These are phyloP conservation scores for Penicillium parvum DNA, from an alignment of 495 filamentous ascomycete species.

Conservation along the genomic window DNA sequence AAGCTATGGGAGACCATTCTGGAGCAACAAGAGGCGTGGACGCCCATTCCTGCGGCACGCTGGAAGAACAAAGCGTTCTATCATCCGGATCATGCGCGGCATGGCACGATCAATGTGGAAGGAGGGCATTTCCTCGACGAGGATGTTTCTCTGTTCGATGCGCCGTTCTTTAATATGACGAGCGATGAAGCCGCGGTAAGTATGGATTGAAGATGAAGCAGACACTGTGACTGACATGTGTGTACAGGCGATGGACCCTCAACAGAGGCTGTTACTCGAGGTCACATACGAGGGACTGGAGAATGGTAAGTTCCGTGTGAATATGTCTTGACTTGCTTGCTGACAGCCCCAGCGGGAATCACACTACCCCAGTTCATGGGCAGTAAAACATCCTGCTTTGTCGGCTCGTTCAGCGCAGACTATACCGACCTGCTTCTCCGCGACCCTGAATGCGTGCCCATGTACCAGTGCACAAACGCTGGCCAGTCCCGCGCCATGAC, in stretches of 20 bases:
- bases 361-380: conserved; percentile 33
- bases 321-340: background rate
- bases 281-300: conserved; percentile 58
- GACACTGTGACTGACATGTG: background rate
- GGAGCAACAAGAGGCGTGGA: conserved; percentile 47
- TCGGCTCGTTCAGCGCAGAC: conserved; percentile 33
- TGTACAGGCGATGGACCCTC: conserved; percentile 41
- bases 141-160: conserved; percentile 54
- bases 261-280: conserved; percentile 54
- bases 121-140: conserved; percentile 47
- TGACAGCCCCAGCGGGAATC: conserved; percentile 21
- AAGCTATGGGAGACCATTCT: conserved; percentile 54
- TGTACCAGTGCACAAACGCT: conserved; percentile 33
- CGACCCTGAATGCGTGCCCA: conserved; percentile 26
- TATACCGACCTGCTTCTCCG: conserved; percentile 29
- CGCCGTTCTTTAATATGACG: conserved; percentile 54
- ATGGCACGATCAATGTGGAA: conserved; percentile 25
- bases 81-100: conserved; percentile 44
- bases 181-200: conserved; percentile 49
- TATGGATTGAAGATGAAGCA: background rate
- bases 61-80: conserved; percentile 53
- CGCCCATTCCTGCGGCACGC: conserved; percentile 41
- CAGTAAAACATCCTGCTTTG: conserved; percentile 47
- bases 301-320: conserved; percentile 16
- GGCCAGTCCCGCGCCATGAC: conserved; percentile 33